These are phyloP conservation scores for Cladosporium sp. DNA, from an alignment of 2,329 filamentous ascomycete species.

Conservation along the genomic window DNA sequence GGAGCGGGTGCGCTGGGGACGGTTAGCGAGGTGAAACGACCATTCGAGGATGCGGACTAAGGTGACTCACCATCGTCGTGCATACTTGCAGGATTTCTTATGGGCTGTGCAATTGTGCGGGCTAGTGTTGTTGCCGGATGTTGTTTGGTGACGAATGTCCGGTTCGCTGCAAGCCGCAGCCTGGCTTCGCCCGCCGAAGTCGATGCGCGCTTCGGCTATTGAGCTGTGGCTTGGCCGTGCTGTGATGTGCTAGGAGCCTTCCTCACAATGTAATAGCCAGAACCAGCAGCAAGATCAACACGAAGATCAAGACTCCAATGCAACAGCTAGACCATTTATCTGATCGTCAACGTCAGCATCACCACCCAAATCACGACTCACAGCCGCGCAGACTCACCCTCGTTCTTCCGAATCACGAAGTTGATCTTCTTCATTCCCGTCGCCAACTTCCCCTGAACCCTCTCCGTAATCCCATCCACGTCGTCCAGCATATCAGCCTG, in stretches of 20 bases:
- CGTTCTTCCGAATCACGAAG: constrained; percentile 79
- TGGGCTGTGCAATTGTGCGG: not conserved
- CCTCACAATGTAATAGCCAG: constrained; percentile 61
- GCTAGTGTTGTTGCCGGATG: constrained; percentile 6
- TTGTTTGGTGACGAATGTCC: not conserved
- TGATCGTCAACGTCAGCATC: constrained; percentile 27
- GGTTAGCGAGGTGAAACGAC: constrained; percentile 3
- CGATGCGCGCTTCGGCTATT: constrained; percentile 3
- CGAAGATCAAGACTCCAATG: constrained; percentile 80
- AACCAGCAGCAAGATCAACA: constrained; percentile 79
- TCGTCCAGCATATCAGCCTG: constrained; percentile 83
- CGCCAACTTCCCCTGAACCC: constrained; percentile 78
- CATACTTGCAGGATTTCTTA: constrained; percentile 18
- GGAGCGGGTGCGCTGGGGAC: constrained; percentile 63
- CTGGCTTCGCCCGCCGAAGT: not conserved
- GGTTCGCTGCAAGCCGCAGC: not conserved
- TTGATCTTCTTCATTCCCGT: constrained; percentile 81
- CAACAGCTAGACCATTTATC: constrained; percentile 78
- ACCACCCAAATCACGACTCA: not conserved
- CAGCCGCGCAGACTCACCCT: constrained; percentile 57
- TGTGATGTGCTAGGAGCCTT: constrained; percentile 6
- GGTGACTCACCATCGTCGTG: constrained; percentile 26
- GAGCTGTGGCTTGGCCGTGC: constrained; percentile 15
- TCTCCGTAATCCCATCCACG: constrained; percentile 76
- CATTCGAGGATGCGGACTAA: not conserved